Evolutionary conservation across 1,284 basidiomycete species (phyloP).

Genomic region (Puccinia hordei): DNA sequence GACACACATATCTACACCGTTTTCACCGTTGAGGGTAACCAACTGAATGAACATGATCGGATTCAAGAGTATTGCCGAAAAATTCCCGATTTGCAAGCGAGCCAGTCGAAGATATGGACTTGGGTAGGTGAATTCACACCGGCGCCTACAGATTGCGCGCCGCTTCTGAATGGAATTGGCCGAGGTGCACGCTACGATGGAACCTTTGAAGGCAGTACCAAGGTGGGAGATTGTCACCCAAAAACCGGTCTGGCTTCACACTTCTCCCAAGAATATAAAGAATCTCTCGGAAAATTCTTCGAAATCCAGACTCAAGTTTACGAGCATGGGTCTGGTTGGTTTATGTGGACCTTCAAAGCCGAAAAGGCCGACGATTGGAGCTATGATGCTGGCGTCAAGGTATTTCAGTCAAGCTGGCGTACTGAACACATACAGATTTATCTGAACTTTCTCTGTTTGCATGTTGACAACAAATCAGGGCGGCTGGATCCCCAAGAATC

Average conservation of each 20-base stretch:
- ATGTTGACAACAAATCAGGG: slow-evolving; percentile 60
- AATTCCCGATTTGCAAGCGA: background rate
- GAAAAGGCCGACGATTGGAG: slow-evolving; percentile 58
- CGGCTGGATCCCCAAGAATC: slow-evolving; percentile 71
- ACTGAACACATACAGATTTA: slow-evolving; percentile 50
- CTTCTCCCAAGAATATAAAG: slow-evolving; percentile 78
- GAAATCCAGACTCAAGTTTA: slow-evolving; percentile 69
- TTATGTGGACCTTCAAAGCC: slow-evolving; percentile 84
- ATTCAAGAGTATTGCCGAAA: slow-evolving; percentile 24
- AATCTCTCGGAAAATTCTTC: slow-evolving; percentile 77
- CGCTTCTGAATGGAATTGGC: slow-evolving; percentile 53
- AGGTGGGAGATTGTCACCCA: slow-evolving; percentile 72
- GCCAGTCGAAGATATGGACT: slow-evolving; percentile 25
- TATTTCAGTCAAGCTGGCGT: background rate
- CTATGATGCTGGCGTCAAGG: slow-evolving; percentile 57
- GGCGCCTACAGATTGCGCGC: slow-evolving; percentile 34
- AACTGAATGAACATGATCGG: slow-evolving; percentile 4
- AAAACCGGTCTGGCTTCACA: slow-evolving; percentile 71
- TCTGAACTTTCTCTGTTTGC: background rate
- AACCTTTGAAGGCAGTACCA: slow-evolving; percentile 53
- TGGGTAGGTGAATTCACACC: slow-evolving; percentile 45
- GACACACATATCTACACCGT: slow-evolving; percentile 61
- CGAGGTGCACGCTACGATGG: slow-evolving; percentile 58
- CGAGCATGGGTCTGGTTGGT: slow-evolving; percentile 69
- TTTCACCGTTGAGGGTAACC: slow-evolving; percentile 33